Conservation (phyloP, 441 rosid genomes). For the Macaranga tanarius region DNA sequence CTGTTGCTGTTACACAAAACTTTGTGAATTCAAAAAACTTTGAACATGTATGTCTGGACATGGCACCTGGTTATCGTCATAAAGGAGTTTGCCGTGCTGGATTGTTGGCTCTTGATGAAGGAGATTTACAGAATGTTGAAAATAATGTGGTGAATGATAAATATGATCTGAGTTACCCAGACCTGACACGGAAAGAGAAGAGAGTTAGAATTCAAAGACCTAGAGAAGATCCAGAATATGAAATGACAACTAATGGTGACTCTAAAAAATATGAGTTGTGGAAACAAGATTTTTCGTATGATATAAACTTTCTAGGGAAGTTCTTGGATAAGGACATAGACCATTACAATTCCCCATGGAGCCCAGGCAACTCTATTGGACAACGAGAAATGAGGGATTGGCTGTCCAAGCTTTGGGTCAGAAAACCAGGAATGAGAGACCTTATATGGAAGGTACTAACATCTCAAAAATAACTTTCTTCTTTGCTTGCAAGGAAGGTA, state of each 20-base stretch:
- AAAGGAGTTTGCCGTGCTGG: conserved; percentile 98
- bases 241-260: conserved; percentile 35
- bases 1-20: conserved; percentile 94
- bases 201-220: conserved; percentile 45
- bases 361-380: conserved; percentile 82
- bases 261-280: conserved; percentile 49
- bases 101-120: conserved; percentile 74
- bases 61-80: conserved; percentile 95
- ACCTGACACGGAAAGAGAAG: conserved; percentile 82
- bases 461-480: conserved; percentile 1
- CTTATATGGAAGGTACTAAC: conserved; percentile 82
- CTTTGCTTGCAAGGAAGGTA: conserved; percentile 7
- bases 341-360: conserved; percentile 90
- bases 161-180: conserved; percentile 46
- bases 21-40: conserved; percentile 82
- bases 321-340: conserved; percentile 83
- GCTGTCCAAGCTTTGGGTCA: conserved; percentile 80
- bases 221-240: conserved; percentile 35
- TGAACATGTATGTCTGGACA: conserved; percentile 86
- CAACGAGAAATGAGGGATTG: conserved; percentile 96
- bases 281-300: conserved; percentile 68
- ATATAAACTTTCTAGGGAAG: conserved; percentile 58
- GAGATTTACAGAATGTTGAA: conserved; percentile 38
- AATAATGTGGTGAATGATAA: conserved; percentile 32
- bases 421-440: conserved; percentile 76